Evolutionary conservation across 495 filamentous ascomycete species (phyloP), one percentile per base, ranked within the genome.

Genomic region (Talaromyces nanjingensis): DNA sequence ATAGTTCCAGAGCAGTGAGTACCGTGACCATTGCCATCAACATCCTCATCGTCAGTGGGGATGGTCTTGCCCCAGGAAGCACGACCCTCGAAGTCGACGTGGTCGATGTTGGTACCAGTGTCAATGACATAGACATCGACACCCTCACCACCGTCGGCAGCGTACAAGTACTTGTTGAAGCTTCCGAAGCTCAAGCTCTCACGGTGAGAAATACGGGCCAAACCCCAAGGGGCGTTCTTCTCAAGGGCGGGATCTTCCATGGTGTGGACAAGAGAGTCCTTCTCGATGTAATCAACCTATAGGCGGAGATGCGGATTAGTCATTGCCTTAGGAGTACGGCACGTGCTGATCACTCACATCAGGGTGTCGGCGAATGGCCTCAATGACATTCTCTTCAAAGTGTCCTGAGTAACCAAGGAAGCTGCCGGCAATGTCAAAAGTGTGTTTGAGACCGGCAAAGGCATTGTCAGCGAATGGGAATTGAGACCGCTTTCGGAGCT

Each of bases 91-190:
- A 99, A 99, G 77, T 99, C 96, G 65, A 93, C 92, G 79, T 99
- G 96, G 8, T 92, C 84, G 65, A 84, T 70, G 83, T 97, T 96
- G 84, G 90, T 94, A 68, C 96, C 96, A 56, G 96, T 99, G 77
- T 99, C 96, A 74, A 99, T 96, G 63, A 98, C 90, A 74, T 99
- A 99, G 65, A 92, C 96, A 81, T 99, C 96, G 71, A 99, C 94
- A 76, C 96, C 96, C 80, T 97, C 93, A 73, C 96, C 96, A 72
- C 91, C 93, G 52, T 96, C 88, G 52, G 84, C 86, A 29, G 93
- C 85, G 73, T 93, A 98, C 14, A 97, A 83, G 79, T 98, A 99
- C 80, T 98, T 98, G 84, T 96, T 97, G 84, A 93, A 98, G 74
- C 86, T 91, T 66, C 89, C 88, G 75, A 97, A 97, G 71, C 83